Conservation (phyloP, 208 protist species). For the Leishmania amazonensis region DNA sequence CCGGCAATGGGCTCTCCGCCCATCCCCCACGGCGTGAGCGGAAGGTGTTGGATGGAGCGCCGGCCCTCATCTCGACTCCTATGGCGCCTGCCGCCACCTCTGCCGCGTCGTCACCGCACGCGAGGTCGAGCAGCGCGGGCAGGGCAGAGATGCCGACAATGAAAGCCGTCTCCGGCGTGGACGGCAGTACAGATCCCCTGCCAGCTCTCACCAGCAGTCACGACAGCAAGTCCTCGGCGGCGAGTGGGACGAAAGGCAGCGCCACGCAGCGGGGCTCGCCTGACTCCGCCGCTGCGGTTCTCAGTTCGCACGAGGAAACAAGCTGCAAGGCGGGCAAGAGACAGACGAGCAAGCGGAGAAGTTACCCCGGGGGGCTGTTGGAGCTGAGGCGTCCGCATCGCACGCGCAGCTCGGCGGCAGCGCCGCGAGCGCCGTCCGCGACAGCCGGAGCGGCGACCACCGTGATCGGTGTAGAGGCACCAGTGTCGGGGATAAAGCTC, state of each 20-base stretch:
- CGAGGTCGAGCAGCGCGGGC: background rate
- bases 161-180: background rate
- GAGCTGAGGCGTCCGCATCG: background rate
- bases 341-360: background rate
- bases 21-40: background rate
- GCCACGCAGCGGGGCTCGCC: background rate
- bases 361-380: background rate
- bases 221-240: background rate
- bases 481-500: background rate
- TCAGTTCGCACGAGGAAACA: background rate
- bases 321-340: background rate
- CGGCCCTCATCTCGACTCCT: background rate
- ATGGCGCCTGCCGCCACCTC: background rate
- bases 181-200: background rate
- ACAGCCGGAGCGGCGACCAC: background rate
- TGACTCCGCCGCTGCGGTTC: background rate
- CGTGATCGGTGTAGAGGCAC: background rate
- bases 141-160: background rate
- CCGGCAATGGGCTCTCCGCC: conserved; percentile 5
- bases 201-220: background rate
- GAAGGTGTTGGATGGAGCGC: background rate
- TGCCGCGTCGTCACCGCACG: background rate
- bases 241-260: background rate
- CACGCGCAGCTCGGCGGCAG: background rate
- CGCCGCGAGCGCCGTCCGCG: background rate